Percentiles rank a stretch among this genome's conserved stretches.
These are phyloP conservation scores for Cladosporium sp. DNA, from an alignment of 2,329 filamentous ascomycete genomes.

Conservation along the genomic window DNA sequence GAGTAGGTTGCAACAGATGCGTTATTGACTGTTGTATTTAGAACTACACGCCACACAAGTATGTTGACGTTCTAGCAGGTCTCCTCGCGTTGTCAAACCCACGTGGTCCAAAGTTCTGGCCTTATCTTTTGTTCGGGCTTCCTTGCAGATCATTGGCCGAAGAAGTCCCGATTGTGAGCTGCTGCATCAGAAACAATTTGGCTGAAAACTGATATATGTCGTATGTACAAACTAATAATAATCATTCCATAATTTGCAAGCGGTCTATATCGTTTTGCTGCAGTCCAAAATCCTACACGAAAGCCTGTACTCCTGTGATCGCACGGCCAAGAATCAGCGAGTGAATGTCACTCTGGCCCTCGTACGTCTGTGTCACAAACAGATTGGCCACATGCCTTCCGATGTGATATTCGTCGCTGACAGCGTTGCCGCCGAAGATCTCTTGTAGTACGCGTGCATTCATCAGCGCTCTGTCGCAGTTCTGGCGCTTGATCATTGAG, in stretches of 20 bases:
- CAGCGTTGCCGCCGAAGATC: conserved; percentile 96
- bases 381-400: conserved; percentile 92
- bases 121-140: neutral
- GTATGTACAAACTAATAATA: neutral
- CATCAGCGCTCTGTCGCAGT: conserved; percentile 82
- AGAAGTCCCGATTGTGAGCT: neutral
- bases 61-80: neutral
- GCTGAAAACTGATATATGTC: too few species aligned
- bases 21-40: neutral
- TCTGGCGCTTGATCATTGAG: conserved; percentile 92
- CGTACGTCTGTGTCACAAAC: conserved; percentile 96
- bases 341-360: conserved; percentile 97
- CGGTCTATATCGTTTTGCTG: neutral
- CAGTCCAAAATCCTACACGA: conserved; percentile 35
- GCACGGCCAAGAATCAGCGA: conserved; percentile 49
- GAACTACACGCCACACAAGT: neutral
- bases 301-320: conserved; percentile 69
- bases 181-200: neutral
- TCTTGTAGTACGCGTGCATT: conserved; percentile 84
- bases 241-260: neutral
- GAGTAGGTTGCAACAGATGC: too few species aligned
- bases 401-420: conserved; percentile 94
- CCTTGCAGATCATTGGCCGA: neutral
- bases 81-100: neutral
- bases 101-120: neutral